These are phyloP conservation scores for Blepharisma undulans DNA, from an alignment of 169 alveolate genomes.

Conservation along the genomic window DNA sequence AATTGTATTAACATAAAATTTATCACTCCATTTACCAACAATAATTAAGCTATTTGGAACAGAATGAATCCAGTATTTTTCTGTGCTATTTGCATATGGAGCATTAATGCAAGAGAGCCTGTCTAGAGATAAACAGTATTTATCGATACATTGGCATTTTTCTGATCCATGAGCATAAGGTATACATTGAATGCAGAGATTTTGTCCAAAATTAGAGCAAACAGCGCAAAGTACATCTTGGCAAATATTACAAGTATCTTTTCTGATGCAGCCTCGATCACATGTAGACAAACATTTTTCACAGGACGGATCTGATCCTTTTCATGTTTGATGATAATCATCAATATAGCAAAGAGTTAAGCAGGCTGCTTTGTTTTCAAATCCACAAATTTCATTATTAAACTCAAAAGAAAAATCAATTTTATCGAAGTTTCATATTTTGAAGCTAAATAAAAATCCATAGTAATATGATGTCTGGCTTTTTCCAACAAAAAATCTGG, in stretches of 20 bases:
- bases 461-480: background rate
- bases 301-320: background rate
- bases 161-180: background rate
- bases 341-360: background rate
- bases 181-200: background rate
- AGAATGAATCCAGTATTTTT: background rate
- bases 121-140: background rate
- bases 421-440: background rate
- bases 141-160: background rate
- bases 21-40: background rate
- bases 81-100: background rate
- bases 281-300: background rate
- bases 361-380: background rate
- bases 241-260: background rate
- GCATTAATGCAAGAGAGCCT: background rate
- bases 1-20: background rate
- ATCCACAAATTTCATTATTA: background rate
- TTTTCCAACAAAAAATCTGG: background rate
- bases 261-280: background rate
- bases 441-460: background rate
- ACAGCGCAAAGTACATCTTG: background rate
- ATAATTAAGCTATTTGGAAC: background rate
- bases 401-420: background rate
- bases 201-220: background rate
- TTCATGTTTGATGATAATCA: background rate